A percentile compares a stretch with the other conserved stretches of the same genome.
Evolutionary conservation across 2,329 filamentous ascomycete genomes (phyloP).

Genomic region (Fusarium denticulatum): DNA sequence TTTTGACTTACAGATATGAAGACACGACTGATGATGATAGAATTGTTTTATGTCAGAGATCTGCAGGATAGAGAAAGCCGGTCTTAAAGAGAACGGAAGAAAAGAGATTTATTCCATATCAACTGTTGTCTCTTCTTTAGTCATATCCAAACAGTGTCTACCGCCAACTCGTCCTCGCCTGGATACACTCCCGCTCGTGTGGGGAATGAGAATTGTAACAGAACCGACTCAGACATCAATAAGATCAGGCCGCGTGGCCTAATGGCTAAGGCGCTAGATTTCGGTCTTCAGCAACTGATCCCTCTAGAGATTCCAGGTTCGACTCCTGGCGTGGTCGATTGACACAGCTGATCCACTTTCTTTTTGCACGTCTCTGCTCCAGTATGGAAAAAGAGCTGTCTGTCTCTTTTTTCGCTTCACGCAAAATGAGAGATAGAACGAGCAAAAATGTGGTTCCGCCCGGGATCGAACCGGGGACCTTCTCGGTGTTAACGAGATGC

Average conservation of each 20-base stretch:
- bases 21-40: not conserved
- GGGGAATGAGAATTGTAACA: not conserved
- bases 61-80: not conserved
- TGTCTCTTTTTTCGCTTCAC: not conserved
- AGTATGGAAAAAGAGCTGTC: not conserved
- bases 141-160: not conserved
- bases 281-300: not conserved
- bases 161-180: not conserved
- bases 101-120: not conserved
- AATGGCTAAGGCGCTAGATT: not conserved
- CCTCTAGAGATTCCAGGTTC: not conserved
- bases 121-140: not conserved
- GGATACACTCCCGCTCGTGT: not conserved
- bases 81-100: accelerated
- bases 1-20: not conserved
- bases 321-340: not conserved
- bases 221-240: not conserved
- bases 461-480: conserved; percentile 24
- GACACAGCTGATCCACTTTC: not conserved
- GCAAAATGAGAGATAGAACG: not conserved
- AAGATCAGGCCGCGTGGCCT: not conserved
- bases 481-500: conserved; percentile 29
- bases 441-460: conserved; percentile 21
- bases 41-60: not conserved
- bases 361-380: not conserved